phyloP scores from a whole-genome alignment of 1,284 basidiomycete species.

The Hortiboletus rubellus region DNA sequence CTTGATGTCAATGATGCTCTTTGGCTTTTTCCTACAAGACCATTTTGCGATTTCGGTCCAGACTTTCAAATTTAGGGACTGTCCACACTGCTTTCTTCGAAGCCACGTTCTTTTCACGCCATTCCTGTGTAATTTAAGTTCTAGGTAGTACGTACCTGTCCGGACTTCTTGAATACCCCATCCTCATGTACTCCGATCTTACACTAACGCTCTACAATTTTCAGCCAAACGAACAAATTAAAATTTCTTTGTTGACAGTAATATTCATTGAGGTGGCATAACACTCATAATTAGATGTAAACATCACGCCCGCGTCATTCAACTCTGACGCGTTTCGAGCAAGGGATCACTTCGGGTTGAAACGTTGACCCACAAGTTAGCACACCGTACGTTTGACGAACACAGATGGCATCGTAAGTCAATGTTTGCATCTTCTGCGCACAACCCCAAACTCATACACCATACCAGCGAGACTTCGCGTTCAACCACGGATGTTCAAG shows the following conservation, averaged over 20 bases:
- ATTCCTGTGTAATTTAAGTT: constrained; percentile 27
- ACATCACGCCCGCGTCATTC: constrained; percentile 22
- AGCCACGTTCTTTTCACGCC: not conserved
- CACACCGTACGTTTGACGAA: not conserved
- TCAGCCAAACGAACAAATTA: not conserved
- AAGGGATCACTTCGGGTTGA: not conserved
- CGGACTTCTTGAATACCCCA: constrained; percentile 19
- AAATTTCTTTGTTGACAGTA: not conserved
- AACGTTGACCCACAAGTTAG: too few relatives aligned
- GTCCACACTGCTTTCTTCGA: not conserved
- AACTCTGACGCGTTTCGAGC: constrained; percentile 12
- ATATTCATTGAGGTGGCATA: not conserved
- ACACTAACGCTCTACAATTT: not conserved
- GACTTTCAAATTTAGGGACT: not conserved
- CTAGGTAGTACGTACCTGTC: constrained; percentile 9
- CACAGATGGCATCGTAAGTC: constrained; percentile 29
- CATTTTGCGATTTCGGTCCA: constrained; percentile 13
- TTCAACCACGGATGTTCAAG: not conserved
- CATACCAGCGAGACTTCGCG: constrained; percentile 7
- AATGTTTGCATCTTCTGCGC: not conserved
- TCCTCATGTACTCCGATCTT: constrained; percentile 11
- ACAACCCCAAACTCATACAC: not conserved
- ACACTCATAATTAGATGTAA: constrained; percentile 15
- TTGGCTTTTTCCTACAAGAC: not conserved
- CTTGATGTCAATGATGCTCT: not conserved